phyloP scores from a whole-genome alignment of 208 protist genomes.

The Leishmania turanica region DNA sequence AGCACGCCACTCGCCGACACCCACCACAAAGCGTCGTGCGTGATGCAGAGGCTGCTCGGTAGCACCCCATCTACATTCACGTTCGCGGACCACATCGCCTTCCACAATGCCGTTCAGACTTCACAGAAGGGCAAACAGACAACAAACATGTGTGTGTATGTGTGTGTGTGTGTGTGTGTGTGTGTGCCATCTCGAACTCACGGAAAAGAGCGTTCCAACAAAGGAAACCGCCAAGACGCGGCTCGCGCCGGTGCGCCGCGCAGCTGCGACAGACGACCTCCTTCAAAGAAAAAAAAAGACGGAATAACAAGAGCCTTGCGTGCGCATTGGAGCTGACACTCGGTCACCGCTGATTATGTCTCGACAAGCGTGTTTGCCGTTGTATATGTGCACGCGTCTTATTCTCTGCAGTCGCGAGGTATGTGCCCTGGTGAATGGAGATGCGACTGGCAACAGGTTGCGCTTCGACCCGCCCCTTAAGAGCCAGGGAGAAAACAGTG shows the following conservation, averaged over 20 bases:
- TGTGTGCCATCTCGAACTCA: not conserved
- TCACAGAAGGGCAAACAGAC: not conserved
- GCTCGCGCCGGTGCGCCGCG: not conserved
- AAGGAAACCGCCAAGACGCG: not conserved
- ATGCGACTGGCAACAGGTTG: not conserved
- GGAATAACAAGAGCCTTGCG: not conserved
- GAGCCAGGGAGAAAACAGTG: not conserved
- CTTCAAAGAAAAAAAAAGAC: not conserved
- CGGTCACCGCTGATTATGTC: not conserved
- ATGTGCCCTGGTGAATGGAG: not conserved
- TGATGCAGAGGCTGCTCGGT: conserved; percentile 21
- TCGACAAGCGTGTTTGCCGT: not conserved
- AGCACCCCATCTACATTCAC: conserved; percentile 15
- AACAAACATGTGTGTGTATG: not conserved
- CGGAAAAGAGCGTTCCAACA: not conserved
- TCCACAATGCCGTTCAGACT: no score
- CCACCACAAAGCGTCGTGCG: conserved; percentile 30
- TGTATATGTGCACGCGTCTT: not conserved
- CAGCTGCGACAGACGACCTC: not conserved
- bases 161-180: no score
- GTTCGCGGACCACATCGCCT: conserved; percentile 21
- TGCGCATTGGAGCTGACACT: not conserved
- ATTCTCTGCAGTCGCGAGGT: not conserved
- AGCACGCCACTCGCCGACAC: conserved; percentile 17
- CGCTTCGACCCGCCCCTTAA: not conserved